Base-by-base conservation (phyloP, 2,329 filamentous ascomycete species). In the Beauveria varroae region DNA sequence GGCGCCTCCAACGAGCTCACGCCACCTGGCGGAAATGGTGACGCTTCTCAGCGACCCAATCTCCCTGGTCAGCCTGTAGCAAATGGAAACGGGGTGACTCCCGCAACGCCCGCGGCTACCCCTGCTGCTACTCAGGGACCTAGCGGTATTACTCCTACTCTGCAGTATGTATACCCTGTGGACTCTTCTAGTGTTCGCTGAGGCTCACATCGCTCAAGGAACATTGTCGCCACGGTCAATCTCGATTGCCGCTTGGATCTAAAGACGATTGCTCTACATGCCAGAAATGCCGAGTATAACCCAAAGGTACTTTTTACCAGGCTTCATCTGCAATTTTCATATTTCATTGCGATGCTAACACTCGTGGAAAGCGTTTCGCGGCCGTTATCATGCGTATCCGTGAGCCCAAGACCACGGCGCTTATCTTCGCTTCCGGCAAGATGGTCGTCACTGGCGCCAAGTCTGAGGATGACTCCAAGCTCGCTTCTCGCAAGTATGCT, bases 351-450 rank as follows among this genome's bases (percentile, higher is more conserved):
- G 46, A 52, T 64, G 69, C 74, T 77, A 71, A 75, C 71, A 65
- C 34, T 47, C 43, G 65, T 53, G 49, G 49, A 54, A 68, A 96
- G 92, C 93, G 93, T 89, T 98, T 98, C 74, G 95, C 93, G 70
- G 93, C 93, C 73, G 93, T 98, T 67, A 98, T 99, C 77, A 98
- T 99, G 95, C 92, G 95, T 80, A 99, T 99, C 69, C 93, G 95
- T 71, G 95, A 99, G 71, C 95, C 95, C 64, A 99, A 99, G 82
- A 99, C 95, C 5, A 99, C 95, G 2, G 95, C 95, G 6, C 79
- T 99, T 62, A 98, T 99, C 81, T 99, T 99, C 71, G 95, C 95
- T 63, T 96, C 90, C 1, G 95, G 95, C 77, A 99, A 99, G 85
- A 98, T 99, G 95, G 95, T 98, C 52, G 95, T 98, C 18, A 98